These are phyloP conservation scores for Aspergillus carlsbadensis DNA, from an alignment of 495 filamentous ascomycete genomes.

Conservation along the genomic window DNA sequence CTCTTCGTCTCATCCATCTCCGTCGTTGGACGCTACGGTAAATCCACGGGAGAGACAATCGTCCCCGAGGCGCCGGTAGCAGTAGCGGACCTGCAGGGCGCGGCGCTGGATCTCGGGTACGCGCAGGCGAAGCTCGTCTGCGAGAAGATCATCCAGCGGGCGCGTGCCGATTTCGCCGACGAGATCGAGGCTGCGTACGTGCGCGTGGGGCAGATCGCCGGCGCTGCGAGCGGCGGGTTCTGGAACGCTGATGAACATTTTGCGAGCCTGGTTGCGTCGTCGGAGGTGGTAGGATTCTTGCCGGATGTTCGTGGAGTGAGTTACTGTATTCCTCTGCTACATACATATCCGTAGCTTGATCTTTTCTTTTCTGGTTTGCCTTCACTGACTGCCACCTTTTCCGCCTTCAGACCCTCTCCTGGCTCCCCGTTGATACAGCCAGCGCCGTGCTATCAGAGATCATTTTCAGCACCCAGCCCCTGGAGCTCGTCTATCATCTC, in stretches of 20 bases:
- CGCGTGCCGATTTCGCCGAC: conserved; percentile 37
- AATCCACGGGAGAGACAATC: neutral
- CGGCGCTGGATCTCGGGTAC: conserved; percentile 7
- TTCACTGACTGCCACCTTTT: no score
- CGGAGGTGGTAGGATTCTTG: conserved; percentile 40
- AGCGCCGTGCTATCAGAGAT: conserved; percentile 40
- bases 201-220: conserved; percentile 47
- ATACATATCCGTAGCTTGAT: no score
- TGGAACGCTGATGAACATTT: conserved; percentile 54
- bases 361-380: no score
- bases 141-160: conserved; percentile 42
- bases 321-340: no score
- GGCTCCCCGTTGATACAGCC: conserved; percentile 48
- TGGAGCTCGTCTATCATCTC: conserved; percentile 52
- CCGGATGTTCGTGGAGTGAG: conserved; percentile 39
- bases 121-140: conserved; percentile 1
- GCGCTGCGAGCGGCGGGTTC: conserved; percentile 45
- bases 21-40: conserved; percentile 34
- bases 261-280: conserved; percentile 48
- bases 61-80: neutral
- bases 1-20: conserved; percentile 57
- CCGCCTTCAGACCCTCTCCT: conserved; percentile 25
- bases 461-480: conserved; percentile 16
- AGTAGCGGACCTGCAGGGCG: neutral
- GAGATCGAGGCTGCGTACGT: conserved; percentile 43